Evolutionary conservation across 768 basidiomycete genomes (phyloP).

Genomic region (Agaricus bisporus): DNA sequence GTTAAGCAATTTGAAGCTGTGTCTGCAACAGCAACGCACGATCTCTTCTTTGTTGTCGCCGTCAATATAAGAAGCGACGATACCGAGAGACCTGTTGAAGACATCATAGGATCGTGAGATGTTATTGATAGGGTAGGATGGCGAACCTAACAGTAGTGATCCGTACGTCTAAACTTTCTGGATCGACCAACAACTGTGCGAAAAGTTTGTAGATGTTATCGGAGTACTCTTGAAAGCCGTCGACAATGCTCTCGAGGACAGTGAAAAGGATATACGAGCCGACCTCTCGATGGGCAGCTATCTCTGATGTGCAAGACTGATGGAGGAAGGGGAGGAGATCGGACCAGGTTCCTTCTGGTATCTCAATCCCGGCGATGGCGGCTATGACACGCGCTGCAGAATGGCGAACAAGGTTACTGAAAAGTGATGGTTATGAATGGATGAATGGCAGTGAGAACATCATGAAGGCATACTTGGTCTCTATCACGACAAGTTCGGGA

Average conservation of each 20-base stretch:
- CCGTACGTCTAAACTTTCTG: slow-evolving; percentile 84
- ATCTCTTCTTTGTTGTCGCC: slow-evolving; percentile 82
- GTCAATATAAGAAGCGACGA: slow-evolving; percentile 91
- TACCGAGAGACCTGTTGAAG: slow-evolving; percentile 66
- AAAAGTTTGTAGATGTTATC: slow-evolving; percentile 78
- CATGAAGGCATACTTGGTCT: slow-evolving; percentile 51
- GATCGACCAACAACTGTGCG: slow-evolving; percentile 63
- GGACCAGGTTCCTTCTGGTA: slow-evolving; percentile 75
- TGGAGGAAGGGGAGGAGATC: slow-evolving; percentile 85
- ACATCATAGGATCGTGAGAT: slow-evolving; percentile 7
- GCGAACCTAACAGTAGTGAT: slow-evolving; percentile 80
- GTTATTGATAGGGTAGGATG: neutral
- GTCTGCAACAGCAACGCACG: slow-evolving; percentile 36
- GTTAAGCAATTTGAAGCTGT: neutral
- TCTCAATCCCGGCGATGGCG: slow-evolving; percentile 85
- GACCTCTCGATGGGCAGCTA: slow-evolving; percentile 81
- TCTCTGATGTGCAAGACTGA: slow-evolving; percentile 62
- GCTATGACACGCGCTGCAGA: slow-evolving; percentile 90
- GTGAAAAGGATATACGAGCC: slow-evolving; percentile 87
- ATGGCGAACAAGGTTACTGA: slow-evolving; percentile 85
- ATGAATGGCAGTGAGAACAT: slow-evolving; percentile 12
- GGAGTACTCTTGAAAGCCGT: slow-evolving; percentile 77
- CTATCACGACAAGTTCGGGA: slow-evolving; percentile 70
- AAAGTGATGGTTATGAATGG: neutral
- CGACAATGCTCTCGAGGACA: slow-evolving; percentile 86